Evolutionary conservation across 306 rosid genomes (phyloP).

Genomic region (Quercus engelmannii): DNA sequence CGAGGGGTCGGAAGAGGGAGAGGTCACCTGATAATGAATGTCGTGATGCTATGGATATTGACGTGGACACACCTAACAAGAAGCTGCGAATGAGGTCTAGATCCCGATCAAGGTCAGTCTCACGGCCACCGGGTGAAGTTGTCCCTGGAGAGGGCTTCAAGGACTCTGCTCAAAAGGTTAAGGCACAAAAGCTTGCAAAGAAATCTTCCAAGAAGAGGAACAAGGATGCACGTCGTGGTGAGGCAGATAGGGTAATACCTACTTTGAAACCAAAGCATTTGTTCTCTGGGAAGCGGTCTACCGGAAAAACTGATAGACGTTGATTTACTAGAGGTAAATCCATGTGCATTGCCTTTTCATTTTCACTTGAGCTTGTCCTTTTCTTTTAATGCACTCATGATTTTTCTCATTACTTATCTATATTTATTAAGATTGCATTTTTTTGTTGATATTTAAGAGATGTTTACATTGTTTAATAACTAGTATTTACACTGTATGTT

Average conservation of each 20-base stretch:
- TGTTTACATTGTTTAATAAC: neutral
- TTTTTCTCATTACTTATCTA: neutral
- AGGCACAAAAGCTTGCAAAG: slow-evolving; percentile 63
- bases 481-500: too few relatives aligned
- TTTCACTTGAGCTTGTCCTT: neutral
- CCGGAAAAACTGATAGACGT: slow-evolving; percentile 74
- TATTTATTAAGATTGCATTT: neutral
- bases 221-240: slow-evolving; percentile 82
- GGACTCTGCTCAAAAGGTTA: slow-evolving; percentile 68
- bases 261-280: slow-evolving; percentile 75
- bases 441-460: neutral
- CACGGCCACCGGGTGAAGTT: slow-evolving; percentile 63
- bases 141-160: slow-evolving; percentile 82
- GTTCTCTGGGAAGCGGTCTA: slow-evolving; percentile 72
- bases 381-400: neutral
- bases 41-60: slow-evolving; percentile 62
- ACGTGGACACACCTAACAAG: slow-evolving; percentile 62
- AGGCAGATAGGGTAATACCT: slow-evolving; percentile 90
- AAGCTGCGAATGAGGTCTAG: slow-evolving; percentile 51
- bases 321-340: slow-evolving; percentile 39
- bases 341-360: slow-evolving; percentile 4
- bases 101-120: slow-evolving; percentile 53
- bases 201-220: slow-evolving; percentile 68
- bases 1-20: slow-evolving; percentile 74
- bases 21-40: slow-evolving; percentile 51